A percentile compares a stretch with the other conserved stretches of the same genome.
Conservation (phyloP, 176 grass and related monocot species). For the Phoenix roebelenii region DNA sequence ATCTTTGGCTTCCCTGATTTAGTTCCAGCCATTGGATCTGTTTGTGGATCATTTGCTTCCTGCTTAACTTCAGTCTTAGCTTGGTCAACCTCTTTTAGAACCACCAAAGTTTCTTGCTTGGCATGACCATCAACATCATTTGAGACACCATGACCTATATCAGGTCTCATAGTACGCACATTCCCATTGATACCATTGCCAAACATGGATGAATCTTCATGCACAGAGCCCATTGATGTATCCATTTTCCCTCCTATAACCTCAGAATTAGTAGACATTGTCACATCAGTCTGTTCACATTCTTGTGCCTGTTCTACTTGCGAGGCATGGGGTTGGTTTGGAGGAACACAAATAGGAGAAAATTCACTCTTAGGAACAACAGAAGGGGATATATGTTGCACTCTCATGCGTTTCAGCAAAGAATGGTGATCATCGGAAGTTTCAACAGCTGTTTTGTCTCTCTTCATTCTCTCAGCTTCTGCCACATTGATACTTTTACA, state of each 20-base stretch:
- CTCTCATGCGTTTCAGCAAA: conserved; percentile 57
- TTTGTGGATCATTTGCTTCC: conserved; percentile 47
- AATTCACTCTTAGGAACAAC: conserved; percentile 40
- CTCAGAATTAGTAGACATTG: conserved; percentile 39
- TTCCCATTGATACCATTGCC: conserved; percentile 43
- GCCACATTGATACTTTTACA: conserved; percentile 31
- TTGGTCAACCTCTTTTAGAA: conserved; percentile 48
- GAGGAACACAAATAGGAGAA: conserved; percentile 30
- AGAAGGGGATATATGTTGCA: conserved; percentile 25
- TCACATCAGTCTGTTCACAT: conserved; percentile 49
- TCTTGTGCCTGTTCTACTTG: conserved; percentile 39
- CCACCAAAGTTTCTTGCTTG: conserved; percentile 56
- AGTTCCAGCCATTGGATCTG: conserved; percentile 39
- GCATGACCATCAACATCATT: conserved; percentile 39
- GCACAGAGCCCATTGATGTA: conserved; percentile 7
- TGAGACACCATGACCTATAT: conserved; percentile 39
- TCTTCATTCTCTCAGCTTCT: conserved; percentile 57
- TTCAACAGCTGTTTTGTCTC: conserved; percentile 48
- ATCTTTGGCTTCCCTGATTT: conserved; percentile 98
- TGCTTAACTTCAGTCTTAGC: conserved; percentile 40
- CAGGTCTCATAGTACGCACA: conserved; percentile 26
- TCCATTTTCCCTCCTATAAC: conserved; percentile 39
- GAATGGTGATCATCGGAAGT: conserved; percentile 43
- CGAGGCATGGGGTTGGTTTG: conserved; percentile 34
- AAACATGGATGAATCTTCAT: conserved; percentile 30